Evolutionary conservation across 768 basidiomycete species (phyloP), one percentile per base, ranked within the genome.

Genomic region (Galerina sulciceps): DNA sequence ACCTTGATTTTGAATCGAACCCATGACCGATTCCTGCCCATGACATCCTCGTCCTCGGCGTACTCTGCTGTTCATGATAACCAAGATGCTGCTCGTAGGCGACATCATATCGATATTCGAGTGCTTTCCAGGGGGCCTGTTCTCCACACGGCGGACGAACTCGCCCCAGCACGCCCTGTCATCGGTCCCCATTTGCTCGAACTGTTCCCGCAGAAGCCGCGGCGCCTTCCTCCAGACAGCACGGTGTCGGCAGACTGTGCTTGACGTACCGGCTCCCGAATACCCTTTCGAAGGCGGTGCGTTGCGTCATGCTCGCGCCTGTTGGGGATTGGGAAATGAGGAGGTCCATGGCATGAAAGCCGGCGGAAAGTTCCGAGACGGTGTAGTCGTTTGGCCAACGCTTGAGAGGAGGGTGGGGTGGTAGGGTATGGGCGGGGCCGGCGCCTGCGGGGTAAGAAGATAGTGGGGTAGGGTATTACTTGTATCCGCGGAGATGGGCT

Each of bases 311-410:
- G 36, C 75, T 74, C 11, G 80, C 73, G 40, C 74, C 70, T 8
- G 69, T 65, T 4, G 76, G 72, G 10, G 75, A 72, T 34, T 75
- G 74, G 0, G 74, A 69, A 34, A 70, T 76, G 61, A 72, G 79
- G 41, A 57, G 66, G 67, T 81, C 80, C 79, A 81, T 80, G 40
- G 81, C 72, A 37, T 76, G 78, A 69, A 90, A 88, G 1, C 89
- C 88, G 1, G 71, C 67, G 1, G 86, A 80, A 55, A 90, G 76
- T 67, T 90, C 88, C 49, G 78, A 80, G 18, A 90, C 88, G 9
- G 85, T 85, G 68, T 87, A 89, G 72, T 90, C 89, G 65, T 89
- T 89, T 36, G 89, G 89, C 89, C 89, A 90, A 13, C 87, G 83
- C 67, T 89, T 89, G 26, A 87, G 74, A 2, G 86, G 85, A 2